Percentiles rank a stretch among this genome's conserved stretches.
phyloP scores from a whole-genome alignment of 331 rosid genomes.

The Spiraea crenata region DNA sequence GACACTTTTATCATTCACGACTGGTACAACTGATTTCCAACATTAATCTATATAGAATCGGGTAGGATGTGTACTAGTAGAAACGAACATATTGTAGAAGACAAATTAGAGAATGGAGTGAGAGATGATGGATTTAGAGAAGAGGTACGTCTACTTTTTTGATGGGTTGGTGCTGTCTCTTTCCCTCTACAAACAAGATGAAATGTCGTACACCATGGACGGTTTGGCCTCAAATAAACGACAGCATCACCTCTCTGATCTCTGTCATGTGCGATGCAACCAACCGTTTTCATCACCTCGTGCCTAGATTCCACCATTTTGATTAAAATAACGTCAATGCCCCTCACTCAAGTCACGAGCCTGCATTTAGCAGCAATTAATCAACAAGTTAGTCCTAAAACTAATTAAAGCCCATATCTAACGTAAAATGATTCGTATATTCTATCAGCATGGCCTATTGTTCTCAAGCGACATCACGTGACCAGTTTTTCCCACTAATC shows the following conservation, averaged over 20 bases:
- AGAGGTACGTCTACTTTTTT: constrained; percentile 18
- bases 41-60: too few relatives aligned
- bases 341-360: constrained; percentile 39
- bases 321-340: constrained; percentile 29
- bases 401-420: background rate
- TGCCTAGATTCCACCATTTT: constrained; percentile 60
- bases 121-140: background rate
- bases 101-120: background rate
- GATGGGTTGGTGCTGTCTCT: constrained; percentile 37
- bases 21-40: too few relatives aligned
- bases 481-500: background rate
- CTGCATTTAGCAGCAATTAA: constrained; percentile 10
- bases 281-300: constrained; percentile 32
- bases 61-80: too few relatives aligned
- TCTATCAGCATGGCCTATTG: constrained; percentile 18
- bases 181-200: constrained; percentile 21
- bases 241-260: too few relatives aligned
- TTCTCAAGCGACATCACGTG: constrained; percentile 61
- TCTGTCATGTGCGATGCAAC: constrained; percentile 44
- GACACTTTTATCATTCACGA: too few relatives aligned
- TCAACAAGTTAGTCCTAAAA: constrained; percentile 15
- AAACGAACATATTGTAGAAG: background rate
- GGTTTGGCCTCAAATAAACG: constrained; percentile 24
- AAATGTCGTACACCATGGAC: constrained; percentile 39
- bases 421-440: constrained; percentile 24